Conservation (phyloP, 2,329 filamentous ascomycete genomes). For the Diaporthe vaccinii region DNA sequence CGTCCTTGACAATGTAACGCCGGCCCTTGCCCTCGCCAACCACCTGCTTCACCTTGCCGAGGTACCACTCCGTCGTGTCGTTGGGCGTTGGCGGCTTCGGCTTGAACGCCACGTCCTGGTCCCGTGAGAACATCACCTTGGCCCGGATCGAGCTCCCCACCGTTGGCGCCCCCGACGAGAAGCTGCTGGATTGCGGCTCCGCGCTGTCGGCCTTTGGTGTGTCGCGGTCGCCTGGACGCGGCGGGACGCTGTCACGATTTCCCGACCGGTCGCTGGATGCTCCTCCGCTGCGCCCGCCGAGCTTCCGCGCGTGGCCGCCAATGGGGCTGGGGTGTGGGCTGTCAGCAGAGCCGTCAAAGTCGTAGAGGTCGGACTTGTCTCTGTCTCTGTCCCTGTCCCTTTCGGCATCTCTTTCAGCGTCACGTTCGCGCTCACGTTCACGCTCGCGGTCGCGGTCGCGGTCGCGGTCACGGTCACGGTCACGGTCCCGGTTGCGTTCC, state of each 20-base stretch:
- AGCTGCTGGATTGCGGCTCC: conserved; percentile 60
- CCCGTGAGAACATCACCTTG: conserved; percentile 70
- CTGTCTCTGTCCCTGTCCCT: conserved; percentile 40
- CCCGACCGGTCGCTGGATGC: conserved; percentile 49
- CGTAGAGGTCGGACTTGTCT: conserved; percentile 53
- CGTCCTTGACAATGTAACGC: conserved; percentile 84
- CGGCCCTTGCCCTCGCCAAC: conserved; percentile 82
- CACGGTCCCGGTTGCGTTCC: conserved; percentile 34
- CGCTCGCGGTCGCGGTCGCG: conserved; percentile 47
- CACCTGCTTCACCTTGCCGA: conserved; percentile 82
- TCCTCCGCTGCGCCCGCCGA: conserved; percentile 49
- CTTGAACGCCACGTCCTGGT: conserved; percentile 77
- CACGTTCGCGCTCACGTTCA: conserved; percentile 45
- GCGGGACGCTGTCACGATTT: conserved; percentile 48
- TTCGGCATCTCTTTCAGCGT: conserved; percentile 53
- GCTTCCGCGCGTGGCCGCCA: conserved; percentile 52
- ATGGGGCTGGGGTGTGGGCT: conserved; percentile 58
- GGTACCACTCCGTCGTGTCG: conserved; percentile 75
- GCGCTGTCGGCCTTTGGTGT: conserved; percentile 71
- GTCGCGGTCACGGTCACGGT: conserved; percentile 42
- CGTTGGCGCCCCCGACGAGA: conserved; percentile 43
- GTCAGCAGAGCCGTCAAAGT: conserved; percentile 59
- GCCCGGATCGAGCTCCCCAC: conserved; percentile 57
- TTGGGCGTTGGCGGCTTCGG: conserved; percentile 64
- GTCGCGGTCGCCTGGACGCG: conserved; percentile 59